These are phyloP conservation scores for Chrysoporthe puriensis DNA, from an alignment of 2,329 filamentous ascomycete species.

Conservation along the genomic window DNA sequence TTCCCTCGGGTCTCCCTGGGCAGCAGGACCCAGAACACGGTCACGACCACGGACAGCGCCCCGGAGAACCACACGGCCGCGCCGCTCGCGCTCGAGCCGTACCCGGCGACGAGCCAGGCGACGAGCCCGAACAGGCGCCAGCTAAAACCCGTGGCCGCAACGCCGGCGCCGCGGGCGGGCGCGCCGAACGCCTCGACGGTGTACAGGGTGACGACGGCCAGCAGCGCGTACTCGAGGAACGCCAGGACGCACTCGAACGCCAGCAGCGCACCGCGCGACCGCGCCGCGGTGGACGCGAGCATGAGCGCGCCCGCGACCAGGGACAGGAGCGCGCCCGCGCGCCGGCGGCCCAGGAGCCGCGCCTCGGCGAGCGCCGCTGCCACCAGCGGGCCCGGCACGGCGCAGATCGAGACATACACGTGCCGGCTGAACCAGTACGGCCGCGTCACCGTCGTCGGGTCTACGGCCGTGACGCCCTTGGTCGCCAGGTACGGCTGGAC, in stretches of 20 bases:
- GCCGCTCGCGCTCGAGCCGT: slow-evolving; percentile 10
- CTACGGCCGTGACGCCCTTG: slow-evolving; percentile 2
- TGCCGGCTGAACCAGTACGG: slow-evolving; percentile 15
- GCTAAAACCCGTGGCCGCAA: neutral
- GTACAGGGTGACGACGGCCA: slow-evolving; percentile 10
- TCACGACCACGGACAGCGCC: slow-evolving; percentile 5
- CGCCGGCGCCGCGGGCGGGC: slow-evolving; percentile 9
- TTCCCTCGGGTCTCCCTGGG: slow-evolving; percentile 11
- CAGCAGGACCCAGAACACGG: slow-evolving; percentile 5
- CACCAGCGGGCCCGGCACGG: slow-evolving; percentile 5
- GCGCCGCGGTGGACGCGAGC: slow-evolving; percentile 5
- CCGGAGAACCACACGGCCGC: slow-evolving; percentile 14
- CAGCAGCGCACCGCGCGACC: slow-evolving; percentile 2
- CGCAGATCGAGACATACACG: slow-evolving; percentile 15
- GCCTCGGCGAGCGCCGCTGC: neutral
- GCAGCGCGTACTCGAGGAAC: slow-evolving; percentile 10
- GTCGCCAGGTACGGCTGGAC: slow-evolving; percentile 8
- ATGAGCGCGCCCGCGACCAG: slow-evolving; percentile 11
- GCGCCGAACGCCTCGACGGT: slow-evolving; percentile 17
- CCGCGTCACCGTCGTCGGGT: slow-evolving; percentile 4
- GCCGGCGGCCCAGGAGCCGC: slow-evolving; percentile 3
- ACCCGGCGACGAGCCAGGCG: slow-evolving; percentile 11
- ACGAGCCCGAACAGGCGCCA: slow-evolving; percentile 13
- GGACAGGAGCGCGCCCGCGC: slow-evolving; percentile 1
- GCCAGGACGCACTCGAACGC: slow-evolving; percentile 9